Evolutionary conservation across 2,329 filamentous ascomycete species (phyloP).

Genomic region (Pseudogymnoascus sp.): DNA sequence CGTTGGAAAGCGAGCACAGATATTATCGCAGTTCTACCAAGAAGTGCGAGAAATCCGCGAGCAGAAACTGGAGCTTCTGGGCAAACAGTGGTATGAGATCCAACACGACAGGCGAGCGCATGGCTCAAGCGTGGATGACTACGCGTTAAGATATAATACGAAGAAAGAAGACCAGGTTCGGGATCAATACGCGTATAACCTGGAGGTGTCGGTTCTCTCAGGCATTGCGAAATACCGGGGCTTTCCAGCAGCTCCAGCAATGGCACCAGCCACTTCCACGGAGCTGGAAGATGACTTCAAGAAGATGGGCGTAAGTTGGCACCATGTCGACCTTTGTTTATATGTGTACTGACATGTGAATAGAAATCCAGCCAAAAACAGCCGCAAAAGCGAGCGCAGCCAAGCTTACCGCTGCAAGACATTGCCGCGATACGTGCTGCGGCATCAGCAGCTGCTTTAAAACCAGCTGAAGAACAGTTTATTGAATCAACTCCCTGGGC

Average conservation of each 20-base stretch:
- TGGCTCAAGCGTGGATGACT: constrained; percentile 72
- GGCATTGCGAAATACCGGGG: constrained; percentile 92
- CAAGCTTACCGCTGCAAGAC: constrained; percentile 25
- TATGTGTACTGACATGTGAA: constrained; percentile 19
- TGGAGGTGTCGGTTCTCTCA: constrained; percentile 83
- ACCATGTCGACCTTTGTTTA: constrained; percentile 11
- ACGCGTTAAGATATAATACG: constrained; percentile 70
- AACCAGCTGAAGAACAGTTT: constrained; percentile 74
- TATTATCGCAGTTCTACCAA: constrained; percentile 87
- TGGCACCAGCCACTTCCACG: constrained; percentile 59
- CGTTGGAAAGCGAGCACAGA: constrained; percentile 73
- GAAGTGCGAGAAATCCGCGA: constrained; percentile 76
- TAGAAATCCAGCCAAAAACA: constrained; percentile 20
- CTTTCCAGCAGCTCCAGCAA: constrained; percentile 87
- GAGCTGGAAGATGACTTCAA: constrained; percentile 83
- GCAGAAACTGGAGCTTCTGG: constrained; percentile 66
- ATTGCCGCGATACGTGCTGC: constrained; percentile 25
- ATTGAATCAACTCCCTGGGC: constrained; percentile 88
- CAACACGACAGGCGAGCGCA: constrained; percentile 77
- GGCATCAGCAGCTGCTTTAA: constrained; percentile 28
- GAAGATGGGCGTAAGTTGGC: constrained; percentile 69
- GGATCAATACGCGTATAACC: constrained; percentile 87
- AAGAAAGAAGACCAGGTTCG: constrained; percentile 68
- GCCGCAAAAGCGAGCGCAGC: constrained; percentile 16
- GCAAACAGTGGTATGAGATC: constrained; percentile 86